Base-by-base conservation (phyloP, 176 grass and related monocot genomes). In the Puya raimondii region DNA sequence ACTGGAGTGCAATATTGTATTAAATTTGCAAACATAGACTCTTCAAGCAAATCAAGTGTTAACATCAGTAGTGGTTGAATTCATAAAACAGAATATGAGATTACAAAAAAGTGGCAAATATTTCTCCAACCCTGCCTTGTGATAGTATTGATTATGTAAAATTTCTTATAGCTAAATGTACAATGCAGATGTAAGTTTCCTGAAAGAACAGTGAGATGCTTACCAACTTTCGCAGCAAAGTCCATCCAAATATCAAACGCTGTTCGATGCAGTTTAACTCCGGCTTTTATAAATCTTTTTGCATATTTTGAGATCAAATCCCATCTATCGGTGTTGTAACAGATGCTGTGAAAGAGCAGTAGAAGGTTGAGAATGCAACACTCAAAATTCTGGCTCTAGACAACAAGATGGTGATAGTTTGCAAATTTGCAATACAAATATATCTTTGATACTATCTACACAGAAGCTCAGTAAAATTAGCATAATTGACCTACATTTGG, bases 241-340 rank as follows among this genome's bases (percentile, higher is more conserved):
- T 91, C 87, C 87, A 93, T 99, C 89, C 89, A 93, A 80, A 93
- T 77, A 58, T 93, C 89, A 82, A 92, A 99, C 70, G 94, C 67
- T 70, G 71, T 77, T 70, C 78, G 82, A 25, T 76, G 89, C 56
- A 99, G 75, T 75, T 91, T 93, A n/a, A 93, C 89, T 23, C 87
- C 80, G 67, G 82, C 87, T 57, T 93, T 90, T 12, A 91, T 21
- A 88, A 93, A 99, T 79, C 50, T 88, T 74, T 14, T 63, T 2
- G 82, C 80, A 68, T 99, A 88, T 78, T 86, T 90, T 12, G 69
- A 88, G 49, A 93, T 79, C 66, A 87, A 80, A 84, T 88, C 72
- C 89, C 84, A 99, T 86, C 81, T 83, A 86, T 93, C 77, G 22
- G 86, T 64, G 6, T 86, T 86, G 82, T 90, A 93, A 72, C 94